Base-by-base conservation (phyloP, 2,329 filamentous ascomycete species). In the Fusarium coffeatum region DNA sequence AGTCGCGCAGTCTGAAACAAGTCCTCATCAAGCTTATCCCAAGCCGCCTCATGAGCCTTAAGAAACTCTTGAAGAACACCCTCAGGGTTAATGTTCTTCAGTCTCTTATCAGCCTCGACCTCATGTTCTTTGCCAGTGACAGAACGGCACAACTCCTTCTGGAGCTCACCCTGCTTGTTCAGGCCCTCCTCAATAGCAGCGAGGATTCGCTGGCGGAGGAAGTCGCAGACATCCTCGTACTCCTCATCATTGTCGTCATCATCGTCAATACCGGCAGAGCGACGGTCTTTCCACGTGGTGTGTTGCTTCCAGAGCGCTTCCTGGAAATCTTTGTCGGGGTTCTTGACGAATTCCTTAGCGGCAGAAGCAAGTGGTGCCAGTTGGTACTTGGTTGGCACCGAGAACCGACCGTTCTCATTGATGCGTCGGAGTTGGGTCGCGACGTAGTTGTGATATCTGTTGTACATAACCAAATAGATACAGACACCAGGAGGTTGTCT, bases 391-490 rank as follows among this genome's bases (percentile, higher is more conserved):
- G 53, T 30, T 2, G 77, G 72, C 3, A 74, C 56, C 0, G 68
- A 72, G 61, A 82, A 84, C 3, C 79, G 76, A 8, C 76, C 75
- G 28, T 78, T 78, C 68, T 85, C 80, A 46, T 85, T 85, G 64
- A 84, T 83, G 20, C 56, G 77, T 1, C 45, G 90, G 12, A 97
- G 82, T 62, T 94, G 89, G 58, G 89, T 87, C 4, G 91, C 92
- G 0, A 92, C 88, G 67, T 94, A 87, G 78, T 97, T 97, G 80
- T 97, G 93, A 78, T 94, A 95, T 7, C 88, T 84, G 72, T 89
- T 90, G 78, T 92, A 89, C 89, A 92, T 90, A 73, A 93, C 86
- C 5, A 92, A 78, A n/a, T 92, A 76, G 2, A 90, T 88, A 43
- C 87, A 84, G n/a, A 90, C 89, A 7, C 90, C 89, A 0, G 91